These are phyloP conservation scores for Ogataea trehalophila DNA, from an alignment of 805 yeast genomes.

Conservation along the genomic window DNA sequence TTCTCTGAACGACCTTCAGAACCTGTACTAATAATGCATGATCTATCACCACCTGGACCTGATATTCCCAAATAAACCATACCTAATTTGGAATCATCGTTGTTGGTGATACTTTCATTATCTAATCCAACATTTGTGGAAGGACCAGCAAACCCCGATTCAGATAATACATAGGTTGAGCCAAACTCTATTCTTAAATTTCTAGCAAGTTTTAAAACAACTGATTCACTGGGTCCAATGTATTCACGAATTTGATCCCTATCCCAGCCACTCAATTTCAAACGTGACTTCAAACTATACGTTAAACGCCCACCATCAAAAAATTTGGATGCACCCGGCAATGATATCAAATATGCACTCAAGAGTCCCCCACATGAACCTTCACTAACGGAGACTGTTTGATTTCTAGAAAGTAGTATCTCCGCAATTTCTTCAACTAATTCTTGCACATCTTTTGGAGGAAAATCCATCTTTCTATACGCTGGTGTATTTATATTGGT, in stretches of 20 bases:
- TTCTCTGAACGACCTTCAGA: conserved; percentile 52
- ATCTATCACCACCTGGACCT: conserved; percentile 56
- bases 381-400: conserved; percentile 76
- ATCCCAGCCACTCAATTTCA: conserved; percentile 76
- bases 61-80: conserved; percentile 67
- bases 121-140: conserved; percentile 34
- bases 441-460: conserved; percentile 49
- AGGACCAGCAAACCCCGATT: conserved; percentile 89
- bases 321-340: conserved; percentile 81
- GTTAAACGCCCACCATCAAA: conserved; percentile 82
- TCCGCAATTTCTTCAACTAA: conserved; percentile 56
- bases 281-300: conserved; percentile 69
- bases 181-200: conserved; percentile 77
- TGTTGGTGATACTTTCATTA: conserved; percentile 23
- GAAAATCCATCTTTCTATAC: conserved; percentile 38
- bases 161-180: conserved; percentile 75
- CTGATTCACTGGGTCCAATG: conserved; percentile 78
- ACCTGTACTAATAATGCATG: conserved; percentile 43
- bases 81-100: conserved; percentile 44
- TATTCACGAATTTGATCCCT: conserved; percentile 62
- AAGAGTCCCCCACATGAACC: conserved; percentile 89
- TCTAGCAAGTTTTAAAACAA: conserved; percentile 71
- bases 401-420: conserved; percentile 45
- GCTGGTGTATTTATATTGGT: neutral
- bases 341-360: conserved; percentile 73